Base-by-base conservation (phyloP, 2,329 filamentous ascomycete genomes). In the Zasmidium angulare region DNA sequence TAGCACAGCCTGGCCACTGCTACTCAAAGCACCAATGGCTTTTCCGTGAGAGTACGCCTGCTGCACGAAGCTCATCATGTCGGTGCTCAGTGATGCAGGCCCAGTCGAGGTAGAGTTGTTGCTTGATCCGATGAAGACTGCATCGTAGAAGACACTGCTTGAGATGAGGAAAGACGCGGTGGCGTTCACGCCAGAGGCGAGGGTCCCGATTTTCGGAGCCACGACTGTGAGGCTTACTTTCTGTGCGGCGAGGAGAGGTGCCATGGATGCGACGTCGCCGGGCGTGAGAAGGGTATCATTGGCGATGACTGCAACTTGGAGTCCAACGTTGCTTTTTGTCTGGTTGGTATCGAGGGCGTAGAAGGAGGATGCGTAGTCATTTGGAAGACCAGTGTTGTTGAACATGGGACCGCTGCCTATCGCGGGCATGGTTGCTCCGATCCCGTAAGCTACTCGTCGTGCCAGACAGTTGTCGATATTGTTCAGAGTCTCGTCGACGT, bases 401-500 rank as follows among this genome's bases (percentile, higher is more conserved):
- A 29, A 56, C n/a, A 20, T 4, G 2, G 43, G 22, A 19, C 56
- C 50, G n/a, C 40, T 50, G 36, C 53, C 64, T 9, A 66, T 29
- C 9, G 59, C 60, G 4, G 65, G 65, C 53, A 67, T 55, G 3
- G 48, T 48, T 2, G 60, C 58, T 20, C 65, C 65, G n/a, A 67
- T 50, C 1, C 62, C 65, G 26, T 53, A 64, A 2, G 65, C 65
- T 2, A 67, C 65, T 17, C 65, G 62, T 29, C 65, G 62, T 20
- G 65, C 65, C n/a, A 67, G 64, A 46, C 65, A 67, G 22, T 66
- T 67, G 62, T 67, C 62, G 50, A 68, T 61, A n/a, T 51, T 58
- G 55, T 68, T 66, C 46, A 66, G 65, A 26, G 62, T 63, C 21
- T 59, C 52, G 51, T 61, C 47, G 50, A 68, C 61, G 56, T 62